phyloP scores from a whole-genome alignment of 805 yeast species.

The Candida verbasci region DNA sequence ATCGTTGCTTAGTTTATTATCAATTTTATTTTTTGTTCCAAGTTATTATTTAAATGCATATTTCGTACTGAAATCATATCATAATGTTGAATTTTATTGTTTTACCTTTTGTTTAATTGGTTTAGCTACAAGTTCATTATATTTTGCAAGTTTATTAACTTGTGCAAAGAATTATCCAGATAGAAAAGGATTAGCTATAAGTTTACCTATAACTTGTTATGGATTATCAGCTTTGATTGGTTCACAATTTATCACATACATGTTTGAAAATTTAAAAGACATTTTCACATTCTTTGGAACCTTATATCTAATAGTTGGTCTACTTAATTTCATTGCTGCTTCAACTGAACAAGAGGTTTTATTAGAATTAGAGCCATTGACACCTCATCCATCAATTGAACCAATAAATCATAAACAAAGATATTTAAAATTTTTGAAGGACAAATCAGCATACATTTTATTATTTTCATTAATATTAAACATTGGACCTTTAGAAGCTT shows the following conservation, averaged over 20 bases:
- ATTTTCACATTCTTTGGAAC: slow-evolving; percentile 52
- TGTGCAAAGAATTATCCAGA: slow-evolving; percentile 85
- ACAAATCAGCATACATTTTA: slow-evolving; percentile 60
- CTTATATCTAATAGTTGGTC: slow-evolving; percentile 53
- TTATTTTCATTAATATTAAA: slow-evolving; percentile 59
- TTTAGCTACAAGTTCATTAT: slow-evolving; percentile 66
- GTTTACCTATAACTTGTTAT: slow-evolving; percentile 83
- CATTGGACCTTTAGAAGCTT: slow-evolving; percentile 83
- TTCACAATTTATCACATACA: slow-evolving; percentile 52
- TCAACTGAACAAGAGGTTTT: slow-evolving; percentile 46
- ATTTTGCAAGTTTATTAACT: slow-evolving; percentile 66
- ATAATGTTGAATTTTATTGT: slow-evolving; percentile 27
- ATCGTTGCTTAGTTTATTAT: slow-evolving; percentile 58
- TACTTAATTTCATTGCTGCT: slow-evolving; percentile 59
- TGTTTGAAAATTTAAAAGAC: slow-evolving; percentile 38
- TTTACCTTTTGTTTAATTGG: slow-evolving; percentile 59
- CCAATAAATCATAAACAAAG: slow-evolving; percentile 34
- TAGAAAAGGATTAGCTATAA: slow-evolving; percentile 73
- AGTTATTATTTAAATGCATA: slow-evolving; percentile 48
- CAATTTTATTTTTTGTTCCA: slow-evolving; percentile 60
- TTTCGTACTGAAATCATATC: slow-evolving; percentile 11
- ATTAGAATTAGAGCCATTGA: slow-evolving; percentile 12
- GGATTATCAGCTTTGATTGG: slow-evolving; percentile 79
- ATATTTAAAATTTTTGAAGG: slow-evolving; percentile 40
- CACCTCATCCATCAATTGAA: slow-evolving; percentile 32